These are phyloP conservation scores for Sporothrix globosa DNA, from an alignment of 2,329 filamentous ascomycete species.

Conservation along the genomic window DNA sequence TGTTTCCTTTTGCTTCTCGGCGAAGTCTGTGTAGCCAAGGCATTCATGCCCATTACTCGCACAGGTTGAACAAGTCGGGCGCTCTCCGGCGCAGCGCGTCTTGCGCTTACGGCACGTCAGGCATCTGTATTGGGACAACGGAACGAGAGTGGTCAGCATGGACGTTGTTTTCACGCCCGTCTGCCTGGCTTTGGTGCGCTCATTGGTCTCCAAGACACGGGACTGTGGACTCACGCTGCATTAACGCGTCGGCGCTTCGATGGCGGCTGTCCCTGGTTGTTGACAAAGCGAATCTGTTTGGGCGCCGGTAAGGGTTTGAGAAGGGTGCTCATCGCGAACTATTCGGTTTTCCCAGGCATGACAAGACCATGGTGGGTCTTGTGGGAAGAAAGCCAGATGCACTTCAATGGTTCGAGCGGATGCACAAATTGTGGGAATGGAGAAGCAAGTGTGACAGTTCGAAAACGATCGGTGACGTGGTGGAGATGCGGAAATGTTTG, in stretches of 20 bases:
- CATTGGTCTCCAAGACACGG: neutral
- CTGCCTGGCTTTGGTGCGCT: neutral
- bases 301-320: constrained; percentile 51
- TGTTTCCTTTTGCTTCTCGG: constrained; percentile 50
- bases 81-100: constrained; percentile 74
- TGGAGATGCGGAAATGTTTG: constrained; percentile 1
- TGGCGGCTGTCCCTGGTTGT: constrained; percentile 78
- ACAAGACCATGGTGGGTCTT: constrained; percentile 44
- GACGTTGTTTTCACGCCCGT: neutral
- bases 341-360: constrained; percentile 35
- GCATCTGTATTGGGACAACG: constrained; percentile 52
- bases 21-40: constrained; percentile 64
- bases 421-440: constrained; percentile 16
- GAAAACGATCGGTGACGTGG: constrained; percentile 11
- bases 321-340: constrained; percentile 51
- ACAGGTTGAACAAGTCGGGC: constrained; percentile 72
- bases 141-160: constrained; percentile 14
- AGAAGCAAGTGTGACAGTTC: neutral
- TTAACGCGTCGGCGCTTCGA: constrained; percentile 78
- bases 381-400: neutral
- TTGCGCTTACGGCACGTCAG: constrained; percentile 75
- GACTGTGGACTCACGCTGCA: constrained; percentile 65
- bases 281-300: constrained; percentile 76
- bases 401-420: neutral
- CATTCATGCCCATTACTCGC: constrained; percentile 71